Conservation (phyloP, 768 basidiomycete species). For the Xerocomus brunneocitrinus region DNA sequence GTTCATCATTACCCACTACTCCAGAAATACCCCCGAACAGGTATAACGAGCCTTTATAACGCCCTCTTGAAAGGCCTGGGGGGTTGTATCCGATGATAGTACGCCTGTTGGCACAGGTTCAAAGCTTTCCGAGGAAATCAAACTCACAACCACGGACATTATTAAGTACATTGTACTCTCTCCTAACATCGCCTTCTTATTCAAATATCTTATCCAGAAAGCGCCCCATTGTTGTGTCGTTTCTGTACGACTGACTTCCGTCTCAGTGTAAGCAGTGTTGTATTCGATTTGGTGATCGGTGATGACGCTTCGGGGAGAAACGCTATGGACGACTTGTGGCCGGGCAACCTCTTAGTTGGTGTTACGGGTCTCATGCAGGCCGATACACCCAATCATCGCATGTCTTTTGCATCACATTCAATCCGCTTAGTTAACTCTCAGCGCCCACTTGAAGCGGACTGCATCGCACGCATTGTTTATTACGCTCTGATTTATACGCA, state of each 20-base stretch:
- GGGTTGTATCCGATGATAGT: slow-evolving; percentile 56
- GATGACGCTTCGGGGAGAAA: slow-evolving; percentile 69
- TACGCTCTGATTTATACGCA: no score
- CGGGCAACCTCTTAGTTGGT: no score
- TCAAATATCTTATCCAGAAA: slow-evolving; percentile 28
- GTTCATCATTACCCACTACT: slow-evolving; percentile 20
- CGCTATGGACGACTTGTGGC: slow-evolving; percentile 52
- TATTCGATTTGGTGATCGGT: slow-evolving; percentile 57
- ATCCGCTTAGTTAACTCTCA: no score
- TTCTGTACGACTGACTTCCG: slow-evolving; percentile 72
- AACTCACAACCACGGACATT: slow-evolving; percentile 63
- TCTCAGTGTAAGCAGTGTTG: slow-evolving; percentile 94
- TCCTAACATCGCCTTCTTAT: background rate
- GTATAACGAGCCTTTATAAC: slow-evolving; percentile 57
- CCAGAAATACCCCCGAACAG: slow-evolving; percentile 24
- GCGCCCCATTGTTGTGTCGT: slow-evolving; percentile 54
- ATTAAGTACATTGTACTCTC: slow-evolving; percentile 47
- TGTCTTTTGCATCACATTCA: no score
- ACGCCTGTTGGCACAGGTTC: slow-evolving; percentile 50
- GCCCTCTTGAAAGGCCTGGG: slow-evolving; percentile 64
- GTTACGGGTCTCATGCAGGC: no score
- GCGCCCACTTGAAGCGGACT: no score
- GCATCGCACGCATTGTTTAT: no score
- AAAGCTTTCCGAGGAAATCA: slow-evolving; percentile 50
- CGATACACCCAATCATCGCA: no score